Conservation (phyloP, 1,284 basidiomycete species). For the Ganoderma multipileum region DNA sequence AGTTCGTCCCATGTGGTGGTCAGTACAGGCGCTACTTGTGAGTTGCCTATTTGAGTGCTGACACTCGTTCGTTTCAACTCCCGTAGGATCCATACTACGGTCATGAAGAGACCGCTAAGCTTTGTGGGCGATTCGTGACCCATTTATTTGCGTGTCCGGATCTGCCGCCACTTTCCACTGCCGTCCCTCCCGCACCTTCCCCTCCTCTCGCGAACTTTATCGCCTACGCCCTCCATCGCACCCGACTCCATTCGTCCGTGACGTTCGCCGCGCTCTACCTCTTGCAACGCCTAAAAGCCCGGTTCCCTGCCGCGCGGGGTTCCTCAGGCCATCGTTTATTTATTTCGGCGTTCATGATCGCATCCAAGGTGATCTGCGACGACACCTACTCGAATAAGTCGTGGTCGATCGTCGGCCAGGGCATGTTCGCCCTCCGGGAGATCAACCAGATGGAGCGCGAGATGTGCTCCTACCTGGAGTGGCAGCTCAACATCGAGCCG, state of each 20-base stretch:
- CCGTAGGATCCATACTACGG: conserved; percentile 77
- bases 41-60: conserved; percentile 20
- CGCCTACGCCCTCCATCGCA: conserved; percentile 90
- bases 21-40: conserved; percentile 18
- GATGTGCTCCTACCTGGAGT: conserved; percentile 92
- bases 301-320: conserved; percentile 91
- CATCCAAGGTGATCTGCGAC: conserved; percentile 91
- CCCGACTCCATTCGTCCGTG: conserved; percentile 82
- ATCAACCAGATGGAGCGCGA: conserved; percentile 97
- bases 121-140: conserved; percentile 81
- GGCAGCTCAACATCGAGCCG: conserved; percentile 85
- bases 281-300: conserved; percentile 86
- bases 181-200: conserved; percentile 53
- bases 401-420: conserved; percentile 93
- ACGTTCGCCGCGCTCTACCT: conserved; percentile 89
- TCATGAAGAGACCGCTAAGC: conserved; percentile 68
- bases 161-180: conserved; percentile 41
- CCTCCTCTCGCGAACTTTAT: conserved; percentile 80
- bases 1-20: conserved; percentile 25
- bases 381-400: conserved; percentile 97
- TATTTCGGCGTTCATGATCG: conserved; percentile 94
- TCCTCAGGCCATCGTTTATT: conserved; percentile 92
- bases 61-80: not conserved
- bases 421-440: conserved; percentile 89
- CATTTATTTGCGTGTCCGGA: conserved; percentile 82